These are phyloP conservation scores for Carallia pectinifolia DNA, from an alignment of 345 rosid genomes.

Conservation along the genomic window DNA sequence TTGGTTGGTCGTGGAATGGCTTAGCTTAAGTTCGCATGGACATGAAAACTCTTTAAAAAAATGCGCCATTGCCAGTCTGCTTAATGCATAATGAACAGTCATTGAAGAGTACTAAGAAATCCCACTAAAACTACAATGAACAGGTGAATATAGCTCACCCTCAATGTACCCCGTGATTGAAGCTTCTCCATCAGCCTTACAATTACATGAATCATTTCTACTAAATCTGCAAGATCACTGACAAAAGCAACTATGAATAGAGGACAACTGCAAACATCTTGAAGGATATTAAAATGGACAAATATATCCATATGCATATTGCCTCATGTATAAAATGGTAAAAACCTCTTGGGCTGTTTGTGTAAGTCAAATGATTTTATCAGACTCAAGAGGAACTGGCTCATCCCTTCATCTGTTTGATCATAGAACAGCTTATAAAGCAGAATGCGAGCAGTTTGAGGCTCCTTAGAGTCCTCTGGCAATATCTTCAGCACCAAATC, in stretches of 20 bases:
- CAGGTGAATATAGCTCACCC: slow-evolving; percentile 52
- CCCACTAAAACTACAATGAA: slow-evolving; percentile 10
- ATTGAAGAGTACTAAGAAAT: background rate
- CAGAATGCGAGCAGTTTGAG: slow-evolving; percentile 83
- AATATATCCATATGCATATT: background rate
- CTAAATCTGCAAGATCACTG: slow-evolving; percentile 95
- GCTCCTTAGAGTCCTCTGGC: slow-evolving; percentile 82
- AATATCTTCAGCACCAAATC: slow-evolving; percentile 64
- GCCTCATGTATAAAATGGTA: background rate
- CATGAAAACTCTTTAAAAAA: background rate
- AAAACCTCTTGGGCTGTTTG: slow-evolving; percentile 85
- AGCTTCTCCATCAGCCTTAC: slow-evolving; percentile 81
- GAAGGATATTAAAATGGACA: background rate
- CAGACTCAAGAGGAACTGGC: slow-evolving; percentile 78
- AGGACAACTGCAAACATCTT: slow-evolving; percentile 13
- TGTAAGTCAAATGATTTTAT: slow-evolving; percentile 71
- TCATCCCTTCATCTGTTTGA: slow-evolving; percentile 93
- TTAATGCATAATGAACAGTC: background rate
- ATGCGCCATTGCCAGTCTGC: background rate
- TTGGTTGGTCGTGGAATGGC: background rate
- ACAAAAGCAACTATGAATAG: slow-evolving; percentile 24
- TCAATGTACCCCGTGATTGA: slow-evolving; percentile 83
- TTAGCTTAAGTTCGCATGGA: background rate
- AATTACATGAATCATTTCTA: slow-evolving; percentile 66
- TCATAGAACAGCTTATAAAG: slow-evolving; percentile 95